phyloP scores from a whole-genome alignment of 1,284 basidiomycete genomes.

The Ustilago cynodontis region DNA sequence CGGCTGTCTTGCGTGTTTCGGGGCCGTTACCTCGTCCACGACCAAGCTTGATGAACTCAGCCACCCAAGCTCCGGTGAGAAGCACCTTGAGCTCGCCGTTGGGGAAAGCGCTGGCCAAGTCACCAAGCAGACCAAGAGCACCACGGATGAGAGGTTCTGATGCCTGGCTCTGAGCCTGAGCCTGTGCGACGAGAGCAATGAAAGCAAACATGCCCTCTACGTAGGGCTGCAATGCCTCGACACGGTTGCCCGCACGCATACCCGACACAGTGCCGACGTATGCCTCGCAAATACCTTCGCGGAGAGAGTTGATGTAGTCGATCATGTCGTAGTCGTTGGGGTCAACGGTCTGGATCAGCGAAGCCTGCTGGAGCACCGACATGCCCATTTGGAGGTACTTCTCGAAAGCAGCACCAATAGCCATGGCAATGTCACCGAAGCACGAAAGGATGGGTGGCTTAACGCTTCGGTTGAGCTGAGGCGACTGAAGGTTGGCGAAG shows the following conservation, averaged over 20 bases:
- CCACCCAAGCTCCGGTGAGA: constrained; percentile 85
- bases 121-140: constrained; percentile 87
- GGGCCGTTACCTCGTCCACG: constrained; percentile 72
- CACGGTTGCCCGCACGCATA: constrained; percentile 84
- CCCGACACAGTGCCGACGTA: constrained; percentile 95
- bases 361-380: constrained; percentile 90
- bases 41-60: constrained; percentile 78
- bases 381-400: constrained; percentile 91
- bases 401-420: constrained; percentile 85
- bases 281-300: constrained; percentile 95
- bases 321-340: constrained; percentile 83
- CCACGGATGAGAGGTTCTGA: constrained; percentile 83
- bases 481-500: constrained; percentile 90
- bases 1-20: constrained; percentile 73
- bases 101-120: constrained; percentile 83
- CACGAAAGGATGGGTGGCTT: constrained; percentile 95
- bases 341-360: constrained; percentile 72
- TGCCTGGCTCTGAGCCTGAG: constrained; percentile 78
- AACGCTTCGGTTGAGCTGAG: constrained; percentile 90
- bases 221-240: constrained; percentile 79
- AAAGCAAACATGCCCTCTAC: constrained; percentile 84
- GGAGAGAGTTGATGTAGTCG: constrained; percentile 89
- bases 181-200: constrained; percentile 81
- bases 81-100: constrained; percentile 75
- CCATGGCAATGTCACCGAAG: constrained; percentile 96